phyloP scores from a whole-genome alignment of 305 asterid species.

The Andrographis paniculata region DNA sequence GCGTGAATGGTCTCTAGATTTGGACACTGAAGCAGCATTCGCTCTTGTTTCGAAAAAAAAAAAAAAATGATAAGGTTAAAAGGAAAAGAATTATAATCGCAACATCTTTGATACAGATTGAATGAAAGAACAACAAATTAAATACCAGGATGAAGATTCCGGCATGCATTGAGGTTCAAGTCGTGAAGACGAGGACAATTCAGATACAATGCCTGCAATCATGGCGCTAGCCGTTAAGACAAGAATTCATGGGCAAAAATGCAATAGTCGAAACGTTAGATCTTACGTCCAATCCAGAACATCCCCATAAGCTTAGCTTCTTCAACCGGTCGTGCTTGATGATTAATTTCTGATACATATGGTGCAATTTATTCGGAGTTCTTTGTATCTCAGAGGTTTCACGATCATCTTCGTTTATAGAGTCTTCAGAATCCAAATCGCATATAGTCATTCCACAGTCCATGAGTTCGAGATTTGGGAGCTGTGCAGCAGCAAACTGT shows the following conservation, averaged over 20 bases:
- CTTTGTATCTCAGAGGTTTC: constrained; percentile 27
- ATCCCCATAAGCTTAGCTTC: constrained; percentile 97
- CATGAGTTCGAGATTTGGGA: constrained; percentile 74
- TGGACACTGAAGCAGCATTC: constrained; percentile 74
- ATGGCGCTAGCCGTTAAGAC: constrained; percentile 16
- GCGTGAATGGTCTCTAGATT: constrained; percentile 71
- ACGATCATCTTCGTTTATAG: constrained; percentile 25
- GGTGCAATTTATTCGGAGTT: constrained; percentile 48
- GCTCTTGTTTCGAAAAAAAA: constrained; percentile 40
- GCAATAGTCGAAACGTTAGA: constrained; percentile 9
- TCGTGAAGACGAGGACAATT: constrained; percentile 76
- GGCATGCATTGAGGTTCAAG: constrained; percentile 75
- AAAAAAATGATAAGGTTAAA: neutral
- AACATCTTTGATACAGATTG: neutral
- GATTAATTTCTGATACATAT: constrained; percentile 72
- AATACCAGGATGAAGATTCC: constrained; percentile 73
- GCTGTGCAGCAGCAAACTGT: constrained; percentile 91
- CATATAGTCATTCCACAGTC: constrained; percentile 95
- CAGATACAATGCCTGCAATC: constrained; percentile 69
- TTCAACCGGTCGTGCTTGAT: constrained; percentile 73
- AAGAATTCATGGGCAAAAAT: neutral
- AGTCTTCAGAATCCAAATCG: constrained; percentile 41
- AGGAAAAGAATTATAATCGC: neutral
- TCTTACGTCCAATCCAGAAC: constrained; percentile 90
- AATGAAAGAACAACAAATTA: neutral